Evolutionary conservation across 2,329 filamentous ascomycete species (phyloP).

Genomic region (Chrysoporthe cubensis): DNA sequence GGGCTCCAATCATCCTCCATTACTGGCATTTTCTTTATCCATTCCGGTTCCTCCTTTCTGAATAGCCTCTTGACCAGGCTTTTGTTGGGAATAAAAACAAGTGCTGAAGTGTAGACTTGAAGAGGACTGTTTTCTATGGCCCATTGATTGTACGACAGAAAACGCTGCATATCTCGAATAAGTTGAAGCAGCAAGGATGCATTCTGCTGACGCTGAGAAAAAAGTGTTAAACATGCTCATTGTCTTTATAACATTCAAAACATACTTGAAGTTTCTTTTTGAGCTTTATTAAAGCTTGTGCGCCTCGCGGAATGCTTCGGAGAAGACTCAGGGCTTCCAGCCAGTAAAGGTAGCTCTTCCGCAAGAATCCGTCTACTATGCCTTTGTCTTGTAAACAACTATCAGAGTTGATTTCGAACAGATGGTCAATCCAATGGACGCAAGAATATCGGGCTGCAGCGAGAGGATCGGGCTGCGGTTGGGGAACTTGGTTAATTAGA

Average conservation of each 20-base stretch:
- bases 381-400: conserved; percentile 33
- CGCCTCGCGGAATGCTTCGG: conserved; percentile 32
- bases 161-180: conserved; percentile 38
- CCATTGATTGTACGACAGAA: conserved; percentile 33
- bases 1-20: conserved; percentile 1
- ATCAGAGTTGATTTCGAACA: conserved; percentile 29
- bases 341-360: conserved; percentile 46
- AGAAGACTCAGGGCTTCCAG: conserved; percentile 47
- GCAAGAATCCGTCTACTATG: conserved; percentile 39
- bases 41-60: conserved; percentile 17
- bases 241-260: conserved; percentile 7
- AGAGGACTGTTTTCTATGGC: conserved; percentile 29
- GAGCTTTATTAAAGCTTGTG: conserved; percentile 33
- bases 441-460: conserved; percentile 38
- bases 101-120: conserved; percentile 29
- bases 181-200: conserved; percentile 23
- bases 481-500: conserved; percentile 32
- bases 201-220: conserved; percentile 11
- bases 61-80: conserved; percentile 27
- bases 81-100: conserved; percentile 28
- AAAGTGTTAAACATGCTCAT: background rate
- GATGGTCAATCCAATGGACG: conserved; percentile 41
- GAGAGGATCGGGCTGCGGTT: conserved; percentile 35
- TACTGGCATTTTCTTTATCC: conserved; percentile 18
- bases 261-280: conserved; percentile 25